Evolutionary conservation across 108 stramenopile species (phyloP).

Genomic region (Mediolabrus comicus): DNA sequence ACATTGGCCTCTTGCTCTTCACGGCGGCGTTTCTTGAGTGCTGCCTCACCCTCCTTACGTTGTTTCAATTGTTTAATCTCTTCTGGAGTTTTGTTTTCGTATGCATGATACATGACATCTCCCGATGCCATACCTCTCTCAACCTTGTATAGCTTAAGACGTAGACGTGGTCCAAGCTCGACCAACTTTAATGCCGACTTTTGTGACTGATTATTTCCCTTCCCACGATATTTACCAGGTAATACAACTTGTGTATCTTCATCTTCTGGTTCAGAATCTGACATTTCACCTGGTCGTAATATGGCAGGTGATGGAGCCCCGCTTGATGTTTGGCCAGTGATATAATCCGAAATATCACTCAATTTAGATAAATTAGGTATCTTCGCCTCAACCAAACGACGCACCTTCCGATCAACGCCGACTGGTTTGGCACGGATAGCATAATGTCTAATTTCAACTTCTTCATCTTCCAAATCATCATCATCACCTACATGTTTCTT

Average conservation of each 20-base stretch:
- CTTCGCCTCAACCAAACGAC: conserved; percentile 89
- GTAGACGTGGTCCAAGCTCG: conserved; percentile 95
- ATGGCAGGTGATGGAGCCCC: conserved; percentile 47
- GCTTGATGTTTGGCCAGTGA: conserved; percentile 61
- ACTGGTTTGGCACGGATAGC: conserved; percentile 96
- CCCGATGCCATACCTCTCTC: conserved; percentile 92
- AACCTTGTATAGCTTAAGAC: conserved; percentile 91
- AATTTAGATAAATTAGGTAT: conserved; percentile 90
- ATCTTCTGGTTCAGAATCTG: conserved; percentile 91
- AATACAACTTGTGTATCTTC: conserved; percentile 71
- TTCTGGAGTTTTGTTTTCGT: conserved; percentile 71
- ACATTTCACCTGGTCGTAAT: conserved; percentile 42
- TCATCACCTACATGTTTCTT: conserved; percentile 14
- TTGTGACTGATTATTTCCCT: conserved; percentile 79
- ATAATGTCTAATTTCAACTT: conserved; percentile 95
- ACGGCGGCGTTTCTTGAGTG: conserved; percentile 70
- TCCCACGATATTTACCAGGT: conserved; percentile 82
- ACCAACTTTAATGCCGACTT: conserved; percentile 93
- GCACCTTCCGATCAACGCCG: conserved; percentile 90
- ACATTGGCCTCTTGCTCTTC: conserved; percentile 88
- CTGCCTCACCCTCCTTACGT: conserved; percentile 58
- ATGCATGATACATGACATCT: conserved; percentile 98
- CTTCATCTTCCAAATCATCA: conserved; percentile 59
- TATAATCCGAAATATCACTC: conserved; percentile 95
- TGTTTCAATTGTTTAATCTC: conserved; percentile 70